Base-by-base conservation (phyloP, 352 stramenopile species). In the Globisporangium mamillatum region DNA sequence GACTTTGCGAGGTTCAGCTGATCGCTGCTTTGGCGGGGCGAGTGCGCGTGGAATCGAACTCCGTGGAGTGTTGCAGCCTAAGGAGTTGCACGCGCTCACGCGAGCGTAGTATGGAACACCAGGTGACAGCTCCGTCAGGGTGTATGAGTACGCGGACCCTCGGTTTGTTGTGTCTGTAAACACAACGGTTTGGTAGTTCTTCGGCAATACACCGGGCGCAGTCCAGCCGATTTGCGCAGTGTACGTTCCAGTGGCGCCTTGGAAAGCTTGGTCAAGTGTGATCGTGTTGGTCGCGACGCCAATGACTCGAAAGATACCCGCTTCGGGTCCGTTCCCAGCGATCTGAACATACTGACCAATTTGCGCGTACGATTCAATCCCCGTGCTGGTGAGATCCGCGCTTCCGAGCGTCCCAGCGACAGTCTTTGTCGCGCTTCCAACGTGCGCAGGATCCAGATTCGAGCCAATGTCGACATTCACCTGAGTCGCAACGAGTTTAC, bases 21-120 rank as follows among this genome's bases (percentile, higher is more conserved):
- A 92, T 64, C 91, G 91, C 66, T 98, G 94, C 56, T 96, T 83
- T 12, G 89, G 86, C 20, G 92, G 75, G 12, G 92, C 84, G 4
- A 93, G 79, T 20, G 75, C 76, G 27, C 83, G 69, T n/a, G 92
- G 92, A 32, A 81, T 94, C 9, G 90, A 88, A 9, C 77, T 75
- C 22, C 91, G 81, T 44, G 93, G 84, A 5, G 78, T 73, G 64
- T 95, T 95, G 69, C 92, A 98, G 2, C 94, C 96, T 8, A 98
- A 75, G 36, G 77, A 81, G 74, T 98, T 98, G 41, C 78, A 91
- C 1, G 93, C 91, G 52, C 93, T 96, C 48, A 98, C 84, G 14
- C 93, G 86, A 16, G 90, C 91, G 46, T 90, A 97, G 63, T 98
- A 94, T 6, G 79, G 57, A 14, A 85, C 75, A 0, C 93, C 95